A percentile compares a stretch with the other conserved stretches of the same genome.
phyloP scores from a whole-genome alignment of 176 grass and related monocot genomes.

The Urochloa ruziziensis region DNA sequence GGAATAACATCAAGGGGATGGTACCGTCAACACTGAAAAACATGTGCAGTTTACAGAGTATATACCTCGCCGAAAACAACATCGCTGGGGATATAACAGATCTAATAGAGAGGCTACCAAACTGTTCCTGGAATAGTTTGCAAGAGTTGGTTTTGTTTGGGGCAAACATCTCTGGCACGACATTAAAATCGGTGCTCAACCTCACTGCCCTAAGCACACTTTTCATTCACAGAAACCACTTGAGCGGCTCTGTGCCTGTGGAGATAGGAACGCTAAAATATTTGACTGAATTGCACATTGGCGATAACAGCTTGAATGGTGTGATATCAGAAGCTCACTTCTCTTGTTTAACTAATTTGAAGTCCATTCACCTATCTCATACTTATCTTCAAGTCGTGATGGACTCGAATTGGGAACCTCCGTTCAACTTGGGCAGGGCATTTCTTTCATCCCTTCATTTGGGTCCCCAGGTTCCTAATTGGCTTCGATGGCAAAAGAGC shows the following conservation, averaged over 20 bases:
- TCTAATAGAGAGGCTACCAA: not conserved
- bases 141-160: accelerated
- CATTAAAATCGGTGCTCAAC: not conserved
- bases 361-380: not conserved
- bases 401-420: not conserved
- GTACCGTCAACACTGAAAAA: not conserved
- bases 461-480: not conserved
- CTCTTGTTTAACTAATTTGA: not conserved
- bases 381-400: not conserved
- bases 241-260: not conserved
- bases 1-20: not conserved
- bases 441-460: not conserved
- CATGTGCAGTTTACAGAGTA: not conserved
- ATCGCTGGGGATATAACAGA: not conserved
- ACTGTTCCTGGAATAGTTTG: not conserved
- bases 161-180: not conserved
- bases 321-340: not conserved
- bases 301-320: not conserved
- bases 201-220: not conserved
- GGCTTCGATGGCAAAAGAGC: not conserved
- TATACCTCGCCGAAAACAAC: accelerated
- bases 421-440: not conserved
- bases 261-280: not conserved
- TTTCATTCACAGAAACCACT: accelerated
- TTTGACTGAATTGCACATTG: not conserved